These are phyloP conservation scores for Wickerhamiella bombiphila DNA, from an alignment of 805 yeast genomes.

Conservation along the genomic window DNA sequence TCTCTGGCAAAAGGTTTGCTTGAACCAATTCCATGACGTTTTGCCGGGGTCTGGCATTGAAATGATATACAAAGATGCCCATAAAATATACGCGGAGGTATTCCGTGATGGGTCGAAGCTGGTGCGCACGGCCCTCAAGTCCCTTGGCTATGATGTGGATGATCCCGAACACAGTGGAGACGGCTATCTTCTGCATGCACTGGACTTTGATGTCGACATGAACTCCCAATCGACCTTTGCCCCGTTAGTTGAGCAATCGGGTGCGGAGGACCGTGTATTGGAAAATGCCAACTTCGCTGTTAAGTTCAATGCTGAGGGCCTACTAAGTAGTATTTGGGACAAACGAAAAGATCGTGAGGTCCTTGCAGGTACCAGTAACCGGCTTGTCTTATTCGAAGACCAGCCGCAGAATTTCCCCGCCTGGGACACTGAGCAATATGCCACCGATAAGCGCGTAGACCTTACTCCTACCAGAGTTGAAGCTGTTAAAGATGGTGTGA, in stretches of 20 bases:
- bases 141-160: slow-evolving; percentile 22
- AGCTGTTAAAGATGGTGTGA: neutral
- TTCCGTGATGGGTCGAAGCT: slow-evolving; percentile 39
- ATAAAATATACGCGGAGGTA: slow-evolving; percentile 54
- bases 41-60: slow-evolving; percentile 94
- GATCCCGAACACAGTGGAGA: slow-evolving; percentile 3
- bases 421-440: slow-evolving; percentile 92
- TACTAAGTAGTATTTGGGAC: slow-evolving; percentile 52
- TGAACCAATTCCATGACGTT: slow-evolving; percentile 97
- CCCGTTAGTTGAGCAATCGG: neutral
- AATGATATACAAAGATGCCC: slow-evolving; percentile 83
- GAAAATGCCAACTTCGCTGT: slow-evolving; percentile 51
- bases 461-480: slow-evolving; percentile 19
- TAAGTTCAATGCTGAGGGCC: slow-evolving; percentile 40
- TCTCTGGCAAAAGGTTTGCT: slow-evolving; percentile 76
- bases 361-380: slow-evolving; percentile 64
- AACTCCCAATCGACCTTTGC: slow-evolving; percentile 3
- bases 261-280: slow-evolving; percentile 24
- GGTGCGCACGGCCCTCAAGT: slow-evolving; percentile 35
- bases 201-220: slow-evolving; percentile 14
- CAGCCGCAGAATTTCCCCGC: slow-evolving; percentile 87
- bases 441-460: slow-evolving; percentile 55
- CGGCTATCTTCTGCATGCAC: slow-evolving; percentile 14
- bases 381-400: slow-evolving; percentile 70
- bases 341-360: slow-evolving; percentile 45